Evolutionary conservation across 2,329 filamentous ascomycete genomes (phyloP), one percentile per base, ranked within the genome.

Genomic region (Alternaria sp.): DNA sequence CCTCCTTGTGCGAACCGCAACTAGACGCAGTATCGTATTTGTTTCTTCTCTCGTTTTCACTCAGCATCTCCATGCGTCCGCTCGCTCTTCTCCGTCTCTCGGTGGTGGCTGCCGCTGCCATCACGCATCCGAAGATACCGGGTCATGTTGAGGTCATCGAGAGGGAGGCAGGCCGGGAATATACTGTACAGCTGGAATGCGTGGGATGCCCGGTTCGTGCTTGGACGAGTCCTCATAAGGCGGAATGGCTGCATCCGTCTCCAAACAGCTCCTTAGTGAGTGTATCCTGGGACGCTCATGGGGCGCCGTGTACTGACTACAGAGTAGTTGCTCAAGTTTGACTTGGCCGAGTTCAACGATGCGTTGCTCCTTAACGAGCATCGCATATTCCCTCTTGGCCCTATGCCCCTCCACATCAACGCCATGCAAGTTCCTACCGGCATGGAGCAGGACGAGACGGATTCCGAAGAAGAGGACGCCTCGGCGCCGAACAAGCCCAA

Each of bases 131-230:
- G 17, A 37, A 49, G 23, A 41, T 26, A 11, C 33, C 33, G 37
- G 29, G 44, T 39, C 44, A 17, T 3, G 37, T 28, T 14, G 8
- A 41, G 29, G 51, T 48, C 17, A 28, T 44, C 26, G 37, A 53
- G 36, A 42, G 69, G 13, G 58, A 68, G 26, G 29, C 45, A 13
- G 65, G 70, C 34, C 69, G 65, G 36, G 69, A 61, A 37, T 75
- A 72, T 49, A 48, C 69, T 4, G 70, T 73, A 29, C 73, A 75
- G 54, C 51, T 74, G 17, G 70, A 69, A 11, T 75, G 72, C 42
- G 29, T 66, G 0, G 70, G 60, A 5, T 75, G 71, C 56, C 70
- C 71, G 9, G 70, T 72, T 54, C 60, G 60, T 1, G 56, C 66
- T 9, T 56, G 63, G 23, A 45, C 59, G 10, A 37, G 31, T 9